Percentiles rank a stretch among this genome's conserved stretches.
phyloP scores from a whole-genome alignment of 148 eudicot species.

The Persicaria tinctoria region DNA sequence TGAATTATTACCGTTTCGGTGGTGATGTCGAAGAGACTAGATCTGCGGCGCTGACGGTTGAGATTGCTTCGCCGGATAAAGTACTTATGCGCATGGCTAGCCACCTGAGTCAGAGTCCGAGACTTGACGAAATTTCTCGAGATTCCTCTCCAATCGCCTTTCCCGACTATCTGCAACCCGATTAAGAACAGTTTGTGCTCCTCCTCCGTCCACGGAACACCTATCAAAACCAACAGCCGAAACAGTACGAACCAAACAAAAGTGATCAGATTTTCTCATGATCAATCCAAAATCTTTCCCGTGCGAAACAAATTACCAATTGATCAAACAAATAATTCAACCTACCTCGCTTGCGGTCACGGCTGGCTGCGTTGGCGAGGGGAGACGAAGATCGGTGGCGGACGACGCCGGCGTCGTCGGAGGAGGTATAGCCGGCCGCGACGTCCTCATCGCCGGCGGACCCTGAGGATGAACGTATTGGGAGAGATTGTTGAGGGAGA shows the following conservation, averaged over 20 bases:
- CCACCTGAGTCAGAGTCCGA: constrained; percentile 52
- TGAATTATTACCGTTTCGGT: constrained; percentile 34
- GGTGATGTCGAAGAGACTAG: constrained; percentile 55
- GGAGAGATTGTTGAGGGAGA: constrained; percentile 14
- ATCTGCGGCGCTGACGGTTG: constrained; percentile 47
- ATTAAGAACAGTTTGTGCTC: constrained; percentile 50
- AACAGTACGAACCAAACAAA: neutral
- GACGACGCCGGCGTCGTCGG: constrained; percentile 36
- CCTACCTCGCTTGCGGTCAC: constrained; percentile 57
- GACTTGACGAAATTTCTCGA: constrained; percentile 49
- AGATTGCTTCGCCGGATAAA: constrained; percentile 39
- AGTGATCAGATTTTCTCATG: neutral
- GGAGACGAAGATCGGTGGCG: constrained; percentile 18
- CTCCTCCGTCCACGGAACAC: constrained; percentile 61
- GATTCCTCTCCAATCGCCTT: constrained; percentile 58
- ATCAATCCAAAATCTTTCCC: neutral
- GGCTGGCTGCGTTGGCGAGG: constrained; percentile 11
- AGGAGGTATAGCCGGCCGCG: constrained; percentile 43
- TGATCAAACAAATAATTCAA: neutral
- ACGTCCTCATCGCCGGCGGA: constrained; percentile 7
- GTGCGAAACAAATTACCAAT: neutral
- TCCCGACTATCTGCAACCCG: constrained; percentile 46
- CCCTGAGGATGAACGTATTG: constrained; percentile 11
- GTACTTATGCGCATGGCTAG: constrained; percentile 57
- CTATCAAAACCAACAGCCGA: constrained; percentile 18